Conservation (phyloP, 2,329 filamentous ascomycete genomes). For the Cercospora brassicicola region DNA sequence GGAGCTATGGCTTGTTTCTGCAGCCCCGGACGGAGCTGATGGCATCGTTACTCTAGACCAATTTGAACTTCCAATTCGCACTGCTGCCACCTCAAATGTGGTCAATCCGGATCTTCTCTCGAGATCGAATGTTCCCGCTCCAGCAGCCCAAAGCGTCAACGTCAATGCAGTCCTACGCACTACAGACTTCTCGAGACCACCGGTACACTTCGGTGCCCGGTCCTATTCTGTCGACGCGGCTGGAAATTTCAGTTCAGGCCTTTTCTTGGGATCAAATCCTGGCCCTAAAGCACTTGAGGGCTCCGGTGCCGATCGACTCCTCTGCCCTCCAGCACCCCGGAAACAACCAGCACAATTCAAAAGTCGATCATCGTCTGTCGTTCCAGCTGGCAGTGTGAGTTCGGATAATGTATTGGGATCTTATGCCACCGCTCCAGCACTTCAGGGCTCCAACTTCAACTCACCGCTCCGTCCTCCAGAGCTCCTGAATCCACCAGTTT, state of each 20-base stretch:
- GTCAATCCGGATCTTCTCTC: background rate
- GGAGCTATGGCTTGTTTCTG: background rate
- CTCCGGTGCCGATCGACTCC: background rate
- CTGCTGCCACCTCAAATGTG: background rate
- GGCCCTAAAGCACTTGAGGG: no score
- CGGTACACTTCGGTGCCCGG: no score
- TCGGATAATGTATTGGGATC: no score
- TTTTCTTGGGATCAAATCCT: background rate
- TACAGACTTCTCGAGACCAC: no score
- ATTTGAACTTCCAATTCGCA: background rate
- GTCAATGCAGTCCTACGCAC: no score
- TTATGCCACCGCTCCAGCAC: no score
- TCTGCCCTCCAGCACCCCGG: background rate
- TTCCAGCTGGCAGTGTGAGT: no score
- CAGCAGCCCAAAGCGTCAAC: background rate
- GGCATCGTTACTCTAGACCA: background rate
- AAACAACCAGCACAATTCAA: background rate
- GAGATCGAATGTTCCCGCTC: background rate
- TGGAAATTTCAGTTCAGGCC: background rate
- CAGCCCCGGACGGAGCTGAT: background rate
- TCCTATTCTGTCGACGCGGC: background rate
- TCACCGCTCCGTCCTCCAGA: no score
- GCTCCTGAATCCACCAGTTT: no score
- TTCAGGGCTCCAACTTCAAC: no score
- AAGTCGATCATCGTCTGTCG: no score